phyloP scores from a whole-genome alignment of 495 filamentous ascomycete species.

The Podospora didyma region DNA sequence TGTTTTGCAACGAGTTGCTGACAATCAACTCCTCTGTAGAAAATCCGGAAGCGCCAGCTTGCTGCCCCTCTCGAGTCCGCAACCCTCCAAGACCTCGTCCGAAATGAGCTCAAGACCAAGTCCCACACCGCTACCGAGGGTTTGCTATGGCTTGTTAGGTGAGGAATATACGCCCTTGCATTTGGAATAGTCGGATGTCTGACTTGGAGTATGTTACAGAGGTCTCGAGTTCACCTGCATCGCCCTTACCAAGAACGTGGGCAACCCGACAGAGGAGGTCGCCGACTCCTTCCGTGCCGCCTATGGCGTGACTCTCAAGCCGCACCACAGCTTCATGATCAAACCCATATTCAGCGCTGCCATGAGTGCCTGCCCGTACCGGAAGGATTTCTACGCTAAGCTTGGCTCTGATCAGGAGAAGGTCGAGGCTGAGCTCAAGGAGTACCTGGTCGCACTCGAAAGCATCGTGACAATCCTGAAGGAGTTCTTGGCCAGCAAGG shows the following conservation, averaged over 20 bases:
- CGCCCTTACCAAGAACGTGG: conserved; percentile 73
- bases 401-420: conserved; percentile 63
- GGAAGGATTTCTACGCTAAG: conserved; percentile 85
- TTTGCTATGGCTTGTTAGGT: conserved; percentile 89
- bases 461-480: conserved; percentile 71
- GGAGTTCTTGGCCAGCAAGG: conserved; percentile 62
- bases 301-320: conserved; percentile 82
- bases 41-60: conserved; percentile 81
- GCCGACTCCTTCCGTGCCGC: conserved; percentile 78
- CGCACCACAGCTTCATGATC: conserved; percentile 79
- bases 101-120: conserved; percentile 81
- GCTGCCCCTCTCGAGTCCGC: conserved; percentile 71
- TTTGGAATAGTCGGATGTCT: too few species aligned
- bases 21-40: conserved; percentile 48
- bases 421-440: conserved; percentile 55
- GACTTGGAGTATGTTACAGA: conserved; percentile 38
- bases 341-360: conserved; percentile 88
- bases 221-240: conserved; percentile 89
- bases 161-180: conserved; percentile 13
- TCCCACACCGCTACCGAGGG: conserved; percentile 85
- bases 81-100: conserved; percentile 76
- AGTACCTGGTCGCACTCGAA: conserved; percentile 73
- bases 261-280: conserved; percentile 66
- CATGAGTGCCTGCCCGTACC: conserved; percentile 88
- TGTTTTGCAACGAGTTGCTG: not conserved